Evolutionary conservation across 2,329 filamentous ascomycete species (phyloP), one percentile per base, ranked within the genome.

Genomic region (Exophiala viscosa): DNA sequence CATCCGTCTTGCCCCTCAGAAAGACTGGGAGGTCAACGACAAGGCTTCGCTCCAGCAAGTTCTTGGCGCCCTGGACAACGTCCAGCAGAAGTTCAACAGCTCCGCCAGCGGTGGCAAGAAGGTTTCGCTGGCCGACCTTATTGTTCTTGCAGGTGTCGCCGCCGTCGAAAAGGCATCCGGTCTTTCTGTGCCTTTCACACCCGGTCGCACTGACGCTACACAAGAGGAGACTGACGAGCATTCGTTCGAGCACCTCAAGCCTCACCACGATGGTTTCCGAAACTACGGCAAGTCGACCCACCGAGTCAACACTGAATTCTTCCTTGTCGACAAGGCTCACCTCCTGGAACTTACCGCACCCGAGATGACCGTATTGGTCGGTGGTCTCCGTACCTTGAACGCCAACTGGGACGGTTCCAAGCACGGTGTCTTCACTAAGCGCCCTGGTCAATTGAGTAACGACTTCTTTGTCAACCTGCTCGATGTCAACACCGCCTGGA

Each of bases 381-480:
- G 87, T 60, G 87, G 87, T 68, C 74, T 91, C 48, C 86, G 87
- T 61, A 80, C 76, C 1, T 74, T 91, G 47, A 81, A 82, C 66
- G 74, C 80, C 67, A 91, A 90, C 76, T 88, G 76, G 58, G 85
- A 90, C 62, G 83, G 83, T 38, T 88, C 85, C 0, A 66, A 74
- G 18, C 70, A 81, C 52, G 87, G 87, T 54, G 78, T 90, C 52
- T 76, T 90, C 65, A 91, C 87, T 51, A 76, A 77, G 61, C 76
- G 75, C 6, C 84, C 85, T 1, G 87, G 87, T 38, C 70, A 81
- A 61, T 76, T 91, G 63, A 87, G 83, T 65, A 90, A 87, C 70
- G 87, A 90, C 73, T 91, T 89, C 78, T 91, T 91, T 65, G 79
- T 88, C 70, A 90, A 90, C 73, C 76, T 91, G 1, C 79, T 91